A percentile compares a stretch with the other conserved stretches of the same genome.
These are phyloP conservation scores for Psidium friedrichsthalianum DNA, from an alignment of 345 rosid species.

Conservation along the genomic window DNA sequence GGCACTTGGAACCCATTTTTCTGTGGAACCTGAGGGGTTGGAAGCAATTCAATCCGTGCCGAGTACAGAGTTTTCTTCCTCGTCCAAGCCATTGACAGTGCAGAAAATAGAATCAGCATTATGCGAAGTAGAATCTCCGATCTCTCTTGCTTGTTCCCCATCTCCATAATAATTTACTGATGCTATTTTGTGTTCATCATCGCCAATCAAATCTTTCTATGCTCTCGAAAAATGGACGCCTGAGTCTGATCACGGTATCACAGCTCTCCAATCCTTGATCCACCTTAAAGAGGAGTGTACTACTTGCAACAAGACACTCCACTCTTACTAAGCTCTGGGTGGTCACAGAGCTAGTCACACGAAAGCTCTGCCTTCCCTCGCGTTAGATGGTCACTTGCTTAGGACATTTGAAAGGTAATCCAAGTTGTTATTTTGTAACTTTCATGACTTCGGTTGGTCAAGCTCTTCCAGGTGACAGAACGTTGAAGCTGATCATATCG, in stretches of 20 bases:
- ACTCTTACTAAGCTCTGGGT: too few relatives aligned
- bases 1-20: conserved; percentile 39
- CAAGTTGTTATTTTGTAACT: too few relatives aligned
- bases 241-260: neutral
- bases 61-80: conserved; percentile 14
- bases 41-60: conserved; percentile 6
- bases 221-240: neutral
- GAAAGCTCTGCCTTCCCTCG: too few relatives aligned
- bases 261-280: neutral
- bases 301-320: too few relatives aligned
- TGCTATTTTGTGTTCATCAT: neutral
- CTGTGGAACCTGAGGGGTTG: conserved; percentile 10
- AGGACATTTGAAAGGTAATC: too few relatives aligned
- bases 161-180: neutral
- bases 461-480: too few relatives aligned
- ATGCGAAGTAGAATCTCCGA: neutral
- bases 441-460: too few relatives aligned
- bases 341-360: too few relatives aligned
- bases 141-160: neutral
- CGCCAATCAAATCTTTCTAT: neutral
- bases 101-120: conserved; percentile 29
- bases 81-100: conserved; percentile 23
- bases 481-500: too few relatives aligned
- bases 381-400: too few relatives aligned
- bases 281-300: neutral